Evolutionary conservation across 176 grass and related monocot species (phyloP).

Genomic region (Ensete glaucum): DNA sequence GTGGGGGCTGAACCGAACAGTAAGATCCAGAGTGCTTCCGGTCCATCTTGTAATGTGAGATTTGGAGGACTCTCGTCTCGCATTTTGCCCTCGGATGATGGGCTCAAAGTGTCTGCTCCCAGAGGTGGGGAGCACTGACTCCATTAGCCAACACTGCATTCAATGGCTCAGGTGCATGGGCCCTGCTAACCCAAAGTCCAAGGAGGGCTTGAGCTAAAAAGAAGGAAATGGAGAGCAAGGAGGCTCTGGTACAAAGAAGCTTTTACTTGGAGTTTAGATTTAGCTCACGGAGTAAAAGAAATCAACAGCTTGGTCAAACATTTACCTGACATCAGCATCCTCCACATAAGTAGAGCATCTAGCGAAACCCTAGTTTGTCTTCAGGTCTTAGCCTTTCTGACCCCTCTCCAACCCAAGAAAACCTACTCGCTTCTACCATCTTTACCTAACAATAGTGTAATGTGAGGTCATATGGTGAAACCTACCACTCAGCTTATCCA

Average conservation of each 20-base stretch:
- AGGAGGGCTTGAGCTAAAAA: slow-evolving; percentile 36
- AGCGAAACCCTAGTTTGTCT: slow-evolving; percentile 6
- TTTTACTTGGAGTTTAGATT: slow-evolving; percentile 38
- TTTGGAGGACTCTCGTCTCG: slow-evolving; percentile 18
- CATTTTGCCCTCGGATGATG: slow-evolving; percentile 57
- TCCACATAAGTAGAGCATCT: background rate
- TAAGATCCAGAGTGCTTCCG: background rate
- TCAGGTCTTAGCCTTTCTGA: slow-evolving; percentile 20
- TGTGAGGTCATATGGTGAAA: slow-evolving; percentile 41
- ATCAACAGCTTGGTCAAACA: slow-evolving; percentile 24
- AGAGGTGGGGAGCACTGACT: slow-evolving; percentile 53
- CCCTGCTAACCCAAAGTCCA: slow-evolving; percentile 34
- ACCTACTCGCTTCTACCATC: slow-evolving; percentile 16
- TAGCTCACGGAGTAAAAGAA: slow-evolving; percentile 17
- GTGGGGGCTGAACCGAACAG: slow-evolving; percentile 19
- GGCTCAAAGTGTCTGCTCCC: slow-evolving; percentile 59
- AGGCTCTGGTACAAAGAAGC: slow-evolving; percentile 29
- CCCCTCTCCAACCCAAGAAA: slow-evolving; percentile 21
- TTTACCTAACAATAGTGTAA: slow-evolving; percentile 29
- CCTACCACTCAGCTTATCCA: slow-evolving; percentile 21
- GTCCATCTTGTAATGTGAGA: background rate
- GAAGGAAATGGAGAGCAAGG: slow-evolving; percentile 30
- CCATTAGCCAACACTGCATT: slow-evolving; percentile 7
- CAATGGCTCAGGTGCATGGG: background rate
- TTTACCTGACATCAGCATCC: slow-evolving; percentile 8